phyloP scores from a whole-genome alignment of 257 asterid species.

The Jaltomata sinuosa region DNA sequence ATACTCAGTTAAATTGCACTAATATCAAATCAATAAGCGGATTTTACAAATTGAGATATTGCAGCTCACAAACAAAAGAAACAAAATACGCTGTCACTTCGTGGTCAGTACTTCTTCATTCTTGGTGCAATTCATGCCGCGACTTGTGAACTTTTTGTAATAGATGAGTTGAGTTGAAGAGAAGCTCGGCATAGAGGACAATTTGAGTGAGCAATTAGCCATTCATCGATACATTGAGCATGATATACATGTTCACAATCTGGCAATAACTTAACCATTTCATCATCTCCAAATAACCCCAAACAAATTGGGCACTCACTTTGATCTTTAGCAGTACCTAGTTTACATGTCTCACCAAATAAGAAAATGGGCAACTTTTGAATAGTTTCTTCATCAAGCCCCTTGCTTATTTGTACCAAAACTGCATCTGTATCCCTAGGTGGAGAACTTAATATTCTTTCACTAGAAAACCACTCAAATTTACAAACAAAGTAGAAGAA shows the following conservation, averaged over 20 bases:
- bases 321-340: background rate
- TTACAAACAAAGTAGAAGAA: background rate
- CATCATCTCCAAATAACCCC: conserved; percentile 10
- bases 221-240: conserved; percentile 14
- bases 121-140: background rate
- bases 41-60: background rate
- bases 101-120: background rate
- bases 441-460: background rate
- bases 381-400: conserved; percentile 14
- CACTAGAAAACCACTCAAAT: background rate
- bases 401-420: background rate
- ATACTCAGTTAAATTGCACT: background rate
- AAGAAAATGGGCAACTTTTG: conserved; percentile 6
- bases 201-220: conserved; percentile 9
- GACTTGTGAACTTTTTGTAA: background rate
- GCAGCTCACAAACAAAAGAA: background rate
- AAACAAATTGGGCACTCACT: conserved; percentile 24
- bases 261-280: conserved; percentile 16
- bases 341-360: background rate
- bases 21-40: background rate
- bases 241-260: conserved; percentile 12
- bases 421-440: background rate
- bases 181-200: conserved; percentile 23
- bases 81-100: background rate
- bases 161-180: background rate